These are phyloP conservation scores for Aspergillus sp. DNA, from an alignment of 2,329 filamentous ascomycete genomes.

Conservation along the genomic window DNA sequence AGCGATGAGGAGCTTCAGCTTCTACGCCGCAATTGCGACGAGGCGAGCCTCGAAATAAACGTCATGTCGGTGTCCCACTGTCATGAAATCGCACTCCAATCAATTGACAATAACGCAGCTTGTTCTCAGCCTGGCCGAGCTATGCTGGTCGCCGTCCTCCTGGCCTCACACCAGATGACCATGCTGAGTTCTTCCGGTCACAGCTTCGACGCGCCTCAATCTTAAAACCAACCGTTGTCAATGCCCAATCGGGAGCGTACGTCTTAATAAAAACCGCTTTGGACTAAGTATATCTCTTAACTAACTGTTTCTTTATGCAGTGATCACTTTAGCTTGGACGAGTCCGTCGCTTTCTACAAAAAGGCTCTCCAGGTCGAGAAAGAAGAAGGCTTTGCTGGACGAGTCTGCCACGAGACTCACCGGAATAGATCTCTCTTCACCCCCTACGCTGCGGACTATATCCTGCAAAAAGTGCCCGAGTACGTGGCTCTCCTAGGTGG, in stretches of 20 bases:
- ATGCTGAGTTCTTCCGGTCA: slow-evolving; percentile 18
- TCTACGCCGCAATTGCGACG: slow-evolving; percentile 14
- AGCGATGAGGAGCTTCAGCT: slow-evolving; percentile 5
- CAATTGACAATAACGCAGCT: not conserved
- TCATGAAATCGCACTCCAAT: not conserved
- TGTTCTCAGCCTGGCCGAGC: slow-evolving; percentile 19
- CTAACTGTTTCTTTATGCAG: slow-evolving; percentile 12
- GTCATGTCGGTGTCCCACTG: slow-evolving; percentile 13
- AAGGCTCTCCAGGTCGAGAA: slow-evolving; percentile 30
- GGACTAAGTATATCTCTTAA: too few species aligned
- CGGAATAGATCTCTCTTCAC: slow-evolving; percentile 34
- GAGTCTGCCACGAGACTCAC: slow-evolving; percentile 35
- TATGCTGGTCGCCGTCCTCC: slow-evolving; percentile 20
- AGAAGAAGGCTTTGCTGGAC: slow-evolving; percentile 30
- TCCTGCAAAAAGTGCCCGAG: slow-evolving; percentile 32
- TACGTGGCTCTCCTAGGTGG: slow-evolving; percentile 9
- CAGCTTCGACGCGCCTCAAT: slow-evolving; percentile 12
- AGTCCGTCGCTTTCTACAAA: slow-evolving; percentile 35
- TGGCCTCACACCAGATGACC: slow-evolving; percentile 15
- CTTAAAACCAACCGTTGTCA: slow-evolving; percentile 17
- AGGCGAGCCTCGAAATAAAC: slow-evolving; percentile 19
- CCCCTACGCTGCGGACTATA: slow-evolving; percentile 28
- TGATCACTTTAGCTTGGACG: slow-evolving; percentile 31
- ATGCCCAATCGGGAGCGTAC: slow-evolving; percentile 24
- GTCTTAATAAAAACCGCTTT: not conserved